Conservation (phyloP, 2,329 filamentous ascomycete species). For the Trichoderma lentiforme region DNA sequence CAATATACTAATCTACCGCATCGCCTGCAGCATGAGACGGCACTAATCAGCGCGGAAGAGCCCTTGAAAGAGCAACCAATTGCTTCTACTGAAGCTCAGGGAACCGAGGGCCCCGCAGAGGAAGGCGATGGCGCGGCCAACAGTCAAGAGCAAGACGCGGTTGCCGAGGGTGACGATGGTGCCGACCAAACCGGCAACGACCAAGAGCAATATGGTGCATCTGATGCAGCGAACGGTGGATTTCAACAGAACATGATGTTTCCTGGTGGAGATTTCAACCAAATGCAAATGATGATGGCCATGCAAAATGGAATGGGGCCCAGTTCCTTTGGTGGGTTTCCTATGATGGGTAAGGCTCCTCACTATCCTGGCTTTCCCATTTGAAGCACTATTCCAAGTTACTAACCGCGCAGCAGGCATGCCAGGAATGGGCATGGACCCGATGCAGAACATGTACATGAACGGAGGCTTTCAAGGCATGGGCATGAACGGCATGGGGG, state of each 20-base stretch:
- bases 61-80: background rate
- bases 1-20: background rate
- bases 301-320: conserved; percentile 66
- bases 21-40: background rate
- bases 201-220: conserved; percentile 32
- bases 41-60: background rate
- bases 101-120: background rate
- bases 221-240: conserved; percentile 41
- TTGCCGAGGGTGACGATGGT: conserved; percentile 21
- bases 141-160: background rate
- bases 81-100: background rate
- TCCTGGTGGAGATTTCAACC: conserved; percentile 64
- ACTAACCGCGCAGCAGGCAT: conserved; percentile 56
- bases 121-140: conserved; percentile 13
- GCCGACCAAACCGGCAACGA: conserved; percentile 31
- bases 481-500: conserved; percentile 76
- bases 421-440: conserved; percentile 82
- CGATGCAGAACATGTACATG: conserved; percentile 75
- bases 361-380: background rate
- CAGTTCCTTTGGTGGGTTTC: conserved; percentile 55
- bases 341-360: conserved; percentile 79
- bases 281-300: conserved; percentile 79
- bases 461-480: conserved; percentile 75
- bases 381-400: background rate
- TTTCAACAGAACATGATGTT: conserved; percentile 59